Conservation (phyloP, 148 eudicot genomes). For the Fagopyrum homotropicum region DNA sequence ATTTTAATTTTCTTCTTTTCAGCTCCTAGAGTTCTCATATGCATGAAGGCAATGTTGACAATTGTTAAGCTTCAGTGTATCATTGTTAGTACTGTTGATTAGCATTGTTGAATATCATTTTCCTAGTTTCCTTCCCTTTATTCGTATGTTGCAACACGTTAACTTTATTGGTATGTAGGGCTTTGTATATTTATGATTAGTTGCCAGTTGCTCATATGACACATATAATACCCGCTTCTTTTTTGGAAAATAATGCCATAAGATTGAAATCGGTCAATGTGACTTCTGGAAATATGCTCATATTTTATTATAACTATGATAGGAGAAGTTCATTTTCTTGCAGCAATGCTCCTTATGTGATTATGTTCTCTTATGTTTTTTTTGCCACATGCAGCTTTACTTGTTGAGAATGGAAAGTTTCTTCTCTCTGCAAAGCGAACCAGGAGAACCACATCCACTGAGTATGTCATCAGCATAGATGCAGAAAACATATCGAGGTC, state of each 20-base stretch:
- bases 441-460: slow-evolving; percentile 79
- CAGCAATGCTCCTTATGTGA: not conserved
- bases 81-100: not conserved
- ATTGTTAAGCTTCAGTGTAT: not conserved
- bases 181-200: not conserved
- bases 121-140: not conserved
- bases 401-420: slow-evolving; percentile 86
- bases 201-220: not conserved
- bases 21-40: not conserved
- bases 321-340: not conserved
- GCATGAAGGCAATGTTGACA: not conserved
- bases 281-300: not conserved
- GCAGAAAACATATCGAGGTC: slow-evolving; percentile 88
- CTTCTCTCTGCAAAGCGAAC: slow-evolving; percentile 87
- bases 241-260: not conserved
- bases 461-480: slow-evolving; percentile 86
- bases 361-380: not conserved
- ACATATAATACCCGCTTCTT: not conserved
- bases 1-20: not conserved
- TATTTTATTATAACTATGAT: not conserved
- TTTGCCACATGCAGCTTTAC: slow-evolving; percentile 43
- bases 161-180: no score
- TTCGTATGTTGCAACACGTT: not conserved
- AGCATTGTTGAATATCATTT: not conserved
- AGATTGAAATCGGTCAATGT: not conserved